These are phyloP conservation scores for Knoxdaviesia capensis DNA, from an alignment of 2,329 filamentous ascomycete genomes.

Conservation along the genomic window DNA sequence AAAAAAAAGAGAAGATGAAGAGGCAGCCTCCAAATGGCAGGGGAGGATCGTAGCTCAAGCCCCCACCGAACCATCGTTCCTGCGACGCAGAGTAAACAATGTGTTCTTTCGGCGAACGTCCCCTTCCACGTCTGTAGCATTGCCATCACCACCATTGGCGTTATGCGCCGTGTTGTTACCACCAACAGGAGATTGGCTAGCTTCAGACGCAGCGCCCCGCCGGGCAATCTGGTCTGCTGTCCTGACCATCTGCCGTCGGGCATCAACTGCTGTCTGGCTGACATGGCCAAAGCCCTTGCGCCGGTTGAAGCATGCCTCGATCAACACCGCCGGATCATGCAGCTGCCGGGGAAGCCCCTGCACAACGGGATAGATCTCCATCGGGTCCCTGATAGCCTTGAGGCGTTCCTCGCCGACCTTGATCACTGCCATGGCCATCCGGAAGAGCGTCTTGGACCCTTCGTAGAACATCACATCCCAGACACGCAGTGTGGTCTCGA, in stretches of 20 bases:
- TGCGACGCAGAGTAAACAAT: too few species aligned
- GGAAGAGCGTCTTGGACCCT: slow-evolving; percentile 82
- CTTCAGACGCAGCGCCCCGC: slow-evolving; percentile 18
- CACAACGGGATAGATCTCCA: slow-evolving; percentile 91
- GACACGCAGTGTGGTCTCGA: slow-evolving; percentile 76
- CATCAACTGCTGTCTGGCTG: slow-evolving; percentile 64
- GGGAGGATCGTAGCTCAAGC: too few species aligned
- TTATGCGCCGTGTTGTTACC: neutral
- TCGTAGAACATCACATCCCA: slow-evolving; percentile 97
- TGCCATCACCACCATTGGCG: neutral
- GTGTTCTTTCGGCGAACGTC: neutral
- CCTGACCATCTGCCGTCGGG: slow-evolving; percentile 48
- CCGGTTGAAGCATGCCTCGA: slow-evolving; percentile 67
- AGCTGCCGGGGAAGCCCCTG: slow-evolving; percentile 68
- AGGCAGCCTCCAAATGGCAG: slow-evolving; percentile 1
- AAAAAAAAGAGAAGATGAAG: slow-evolving; percentile 1
- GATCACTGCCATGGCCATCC: slow-evolving; percentile 78
- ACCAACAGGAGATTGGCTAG: slow-evolving; percentile 5
- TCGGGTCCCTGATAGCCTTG: slow-evolving; percentile 58
- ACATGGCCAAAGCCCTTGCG: slow-evolving; percentile 65
- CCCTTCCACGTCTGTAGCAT: slow-evolving; percentile 4
- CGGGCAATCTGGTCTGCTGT: slow-evolving; percentile 15
- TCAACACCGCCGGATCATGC: slow-evolving; percentile 60
- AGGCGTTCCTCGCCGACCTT: slow-evolving; percentile 73
- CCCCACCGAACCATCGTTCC: too few species aligned